Evolutionary conservation across 345 rosid genomes (phyloP).

Genomic region (Hypericum androsaemum): DNA sequence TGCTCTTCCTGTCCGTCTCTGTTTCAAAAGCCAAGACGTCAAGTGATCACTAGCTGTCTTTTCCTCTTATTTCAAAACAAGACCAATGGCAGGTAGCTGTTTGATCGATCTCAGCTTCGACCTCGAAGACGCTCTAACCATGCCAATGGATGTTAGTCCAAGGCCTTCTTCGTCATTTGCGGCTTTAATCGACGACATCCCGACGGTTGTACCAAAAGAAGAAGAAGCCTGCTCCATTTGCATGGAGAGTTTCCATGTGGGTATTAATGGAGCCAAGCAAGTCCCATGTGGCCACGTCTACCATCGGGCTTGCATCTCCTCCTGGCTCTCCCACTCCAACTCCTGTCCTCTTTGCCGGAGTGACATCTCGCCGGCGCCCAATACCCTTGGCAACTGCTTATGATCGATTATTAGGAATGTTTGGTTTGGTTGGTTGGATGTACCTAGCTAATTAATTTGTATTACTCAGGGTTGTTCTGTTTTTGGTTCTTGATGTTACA

Average conservation of each 20-base stretch:
- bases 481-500: too few species aligned
- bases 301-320: conserved; percentile 22
- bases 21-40: too few species aligned
- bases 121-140: conserved; percentile 19
- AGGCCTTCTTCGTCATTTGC: not conserved
- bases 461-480: too few species aligned
- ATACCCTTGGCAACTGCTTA: too few species aligned
- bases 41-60: too few species aligned
- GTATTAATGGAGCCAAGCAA: conserved; percentile 6
- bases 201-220: not conserved
- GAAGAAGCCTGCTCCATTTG: conserved; percentile 20
- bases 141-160: not conserved
- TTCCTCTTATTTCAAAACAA: too few species aligned
- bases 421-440: too few species aligned
- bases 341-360: conserved; percentile 33
- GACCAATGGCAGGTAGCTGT: not conserved
- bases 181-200: conserved; percentile 3
- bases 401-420: too few species aligned
- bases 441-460: too few species aligned
- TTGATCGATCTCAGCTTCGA: conserved; percentile 16
- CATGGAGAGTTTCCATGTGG: conserved; percentile 19
- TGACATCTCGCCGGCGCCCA: conserved; percentile 8
- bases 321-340: conserved; percentile 16
- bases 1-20: too few species aligned
- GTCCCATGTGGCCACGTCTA: conserved; percentile 26